Evolutionary conservation across 768 basidiomycete genomes (phyloP).

Genomic region (Amanita pseudoporphyria): DNA sequence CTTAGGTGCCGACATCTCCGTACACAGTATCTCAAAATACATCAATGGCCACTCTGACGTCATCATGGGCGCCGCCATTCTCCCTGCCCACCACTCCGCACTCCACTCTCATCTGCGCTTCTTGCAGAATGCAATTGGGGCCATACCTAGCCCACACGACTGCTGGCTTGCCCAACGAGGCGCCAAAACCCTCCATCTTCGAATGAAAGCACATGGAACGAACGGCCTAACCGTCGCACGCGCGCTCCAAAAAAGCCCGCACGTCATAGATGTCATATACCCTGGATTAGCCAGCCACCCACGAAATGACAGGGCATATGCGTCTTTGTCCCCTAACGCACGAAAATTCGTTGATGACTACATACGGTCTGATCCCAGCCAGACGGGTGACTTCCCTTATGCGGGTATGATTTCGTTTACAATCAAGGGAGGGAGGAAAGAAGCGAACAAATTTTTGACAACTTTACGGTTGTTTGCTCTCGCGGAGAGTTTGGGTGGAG

Average conservation of each 20-base stretch:
- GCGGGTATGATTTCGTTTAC: conserved; percentile 86
- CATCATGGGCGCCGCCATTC: conserved; percentile 77
- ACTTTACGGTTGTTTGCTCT: conserved; percentile 61
- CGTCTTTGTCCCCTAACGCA: conserved; percentile 60
- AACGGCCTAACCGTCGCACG: conserved; percentile 74
- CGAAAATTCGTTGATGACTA: conserved; percentile 42
- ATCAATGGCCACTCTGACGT: conserved; percentile 93
- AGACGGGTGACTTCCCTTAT: conserved; percentile 63
- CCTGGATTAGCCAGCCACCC: conserved; percentile 69
- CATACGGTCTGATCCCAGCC: conserved; percentile 14
- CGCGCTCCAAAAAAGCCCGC: conserved; percentile 40
- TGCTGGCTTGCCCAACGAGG: conserved; percentile 87
- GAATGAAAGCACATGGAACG: conserved; percentile 79
- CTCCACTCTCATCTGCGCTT: conserved; percentile 60
- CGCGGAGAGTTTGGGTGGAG: conserved; percentile 86
- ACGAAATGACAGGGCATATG: conserved; percentile 54
- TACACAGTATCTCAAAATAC: conserved; percentile 86
- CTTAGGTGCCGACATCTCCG: conserved; percentile 75
- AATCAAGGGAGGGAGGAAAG: conserved; percentile 44
- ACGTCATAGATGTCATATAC: conserved; percentile 79
- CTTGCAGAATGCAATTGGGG: conserved; percentile 84
- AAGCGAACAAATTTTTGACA: conserved; percentile 62
- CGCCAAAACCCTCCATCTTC: conserved; percentile 81
- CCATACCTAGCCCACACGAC: conserved; percentile 80
- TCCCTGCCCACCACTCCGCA: conserved; percentile 43